These are phyloP conservation scores for Wickerhamomyces silvicola DNA, from an alignment of 805 yeast genomes.

Conservation along the genomic window DNA sequence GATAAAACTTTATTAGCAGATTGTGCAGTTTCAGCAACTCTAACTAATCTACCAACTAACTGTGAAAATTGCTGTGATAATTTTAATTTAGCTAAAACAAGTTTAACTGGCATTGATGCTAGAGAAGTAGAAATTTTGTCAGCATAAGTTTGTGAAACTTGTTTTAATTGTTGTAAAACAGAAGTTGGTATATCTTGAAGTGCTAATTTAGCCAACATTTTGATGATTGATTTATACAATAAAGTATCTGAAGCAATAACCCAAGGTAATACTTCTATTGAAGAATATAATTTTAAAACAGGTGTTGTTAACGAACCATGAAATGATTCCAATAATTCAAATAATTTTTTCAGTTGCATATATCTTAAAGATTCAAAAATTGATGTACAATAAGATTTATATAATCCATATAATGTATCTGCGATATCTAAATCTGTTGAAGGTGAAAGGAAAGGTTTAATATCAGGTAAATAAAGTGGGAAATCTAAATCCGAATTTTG, in stretches of 20 bases:
- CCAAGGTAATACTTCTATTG: constrained; percentile 51
- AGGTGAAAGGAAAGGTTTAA: constrained; percentile 17
- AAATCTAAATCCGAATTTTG: constrained; percentile 10
- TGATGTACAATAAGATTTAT: constrained; percentile 56
- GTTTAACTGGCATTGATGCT: constrained; percentile 42
- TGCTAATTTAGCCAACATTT: constrained; percentile 56
- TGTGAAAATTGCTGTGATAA: constrained; percentile 48
- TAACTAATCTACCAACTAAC: constrained; percentile 47
- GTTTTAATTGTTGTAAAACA: constrained; percentile 47
- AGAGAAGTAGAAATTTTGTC: constrained; percentile 34
- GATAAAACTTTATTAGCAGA: constrained; percentile 41
- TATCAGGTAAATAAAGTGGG: constrained; percentile 32
- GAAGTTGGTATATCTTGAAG: constrained; percentile 51
- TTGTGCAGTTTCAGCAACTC: constrained; percentile 47
- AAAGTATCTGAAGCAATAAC: constrained; percentile 57
- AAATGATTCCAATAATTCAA: constrained; percentile 46
- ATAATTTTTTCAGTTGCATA: constrained; percentile 58
- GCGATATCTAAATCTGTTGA: constrained; percentile 32
- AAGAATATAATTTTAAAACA: constrained; percentile 49
- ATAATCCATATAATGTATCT: constrained; percentile 54
- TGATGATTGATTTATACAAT: constrained; percentile 49
- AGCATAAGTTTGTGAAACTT: constrained; percentile 43
- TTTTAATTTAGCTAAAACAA: constrained; percentile 45
- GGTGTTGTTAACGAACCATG: constrained; percentile 54
- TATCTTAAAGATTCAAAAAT: constrained; percentile 60